phyloP scores from a whole-genome alignment of 2,329 filamentous ascomycete genomes.

The Penicillium sclerotigenum region DNA sequence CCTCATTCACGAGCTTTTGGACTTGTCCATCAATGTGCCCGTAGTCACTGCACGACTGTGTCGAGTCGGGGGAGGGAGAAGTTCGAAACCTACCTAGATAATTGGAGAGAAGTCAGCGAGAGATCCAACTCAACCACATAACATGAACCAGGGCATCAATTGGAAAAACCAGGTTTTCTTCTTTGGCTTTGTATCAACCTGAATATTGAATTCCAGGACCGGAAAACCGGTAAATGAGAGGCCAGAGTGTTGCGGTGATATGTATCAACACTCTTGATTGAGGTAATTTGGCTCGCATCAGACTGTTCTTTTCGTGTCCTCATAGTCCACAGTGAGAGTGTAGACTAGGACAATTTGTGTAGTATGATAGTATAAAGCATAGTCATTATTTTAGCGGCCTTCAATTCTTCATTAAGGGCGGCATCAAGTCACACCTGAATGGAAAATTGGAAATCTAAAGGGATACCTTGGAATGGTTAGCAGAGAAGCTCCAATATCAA shows the following conservation, averaged over 20 bases:
- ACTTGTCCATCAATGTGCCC: not conserved
- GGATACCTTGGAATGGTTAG: not conserved
- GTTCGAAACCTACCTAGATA: not conserved
- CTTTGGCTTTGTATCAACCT: not conserved
- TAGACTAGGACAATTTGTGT: not conserved
- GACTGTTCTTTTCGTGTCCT: not conserved
- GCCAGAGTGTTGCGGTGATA: not conserved
- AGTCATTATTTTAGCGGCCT: not conserved
- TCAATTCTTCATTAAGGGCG: not conserved
- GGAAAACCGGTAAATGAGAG: not conserved
- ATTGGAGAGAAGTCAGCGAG: not conserved
- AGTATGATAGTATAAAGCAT: not conserved
- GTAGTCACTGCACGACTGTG: not conserved
- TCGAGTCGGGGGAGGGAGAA: not conserved
- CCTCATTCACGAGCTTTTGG: not conserved
- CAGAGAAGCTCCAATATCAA: not conserved
- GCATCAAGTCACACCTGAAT: not conserved
- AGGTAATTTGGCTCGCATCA: not conserved
- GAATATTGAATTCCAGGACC: not conserved
- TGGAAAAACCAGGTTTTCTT: not conserved
- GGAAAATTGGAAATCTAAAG: not conserved
- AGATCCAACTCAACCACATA: not conserved
- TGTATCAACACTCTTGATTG: not conserved
- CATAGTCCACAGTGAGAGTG: not conserved
- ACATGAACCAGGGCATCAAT: not conserved